These are phyloP conservation scores for Malassezia brasiliensis DNA, from an alignment of 1,284 basidiomycete species.

Conservation along the genomic window DNA sequence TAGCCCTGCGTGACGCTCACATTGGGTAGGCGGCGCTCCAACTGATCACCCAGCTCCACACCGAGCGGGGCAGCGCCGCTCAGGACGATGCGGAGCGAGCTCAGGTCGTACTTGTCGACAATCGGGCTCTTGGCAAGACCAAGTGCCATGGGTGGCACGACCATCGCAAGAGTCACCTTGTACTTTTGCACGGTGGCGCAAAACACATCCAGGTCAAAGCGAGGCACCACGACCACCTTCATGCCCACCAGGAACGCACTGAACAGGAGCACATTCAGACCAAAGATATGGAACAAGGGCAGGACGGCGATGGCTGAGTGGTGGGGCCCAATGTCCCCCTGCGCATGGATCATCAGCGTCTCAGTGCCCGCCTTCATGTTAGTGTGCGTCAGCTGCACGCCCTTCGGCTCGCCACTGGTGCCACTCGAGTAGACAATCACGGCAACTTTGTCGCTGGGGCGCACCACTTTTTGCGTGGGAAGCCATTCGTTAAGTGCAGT, in stretches of 20 bases:
- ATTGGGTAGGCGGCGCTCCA: slow-evolving; percentile 53
- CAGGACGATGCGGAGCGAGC: slow-evolving; percentile 57
- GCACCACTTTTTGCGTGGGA: slow-evolving; percentile 24
- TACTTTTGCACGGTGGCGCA: slow-evolving; percentile 61
- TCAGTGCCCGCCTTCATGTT: slow-evolving; percentile 32
- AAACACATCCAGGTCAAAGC: slow-evolving; percentile 65
- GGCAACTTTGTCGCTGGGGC: slow-evolving; percentile 24
- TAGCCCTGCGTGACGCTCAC: slow-evolving; percentile 52
- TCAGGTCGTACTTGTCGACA: slow-evolving; percentile 63
- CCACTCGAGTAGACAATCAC: slow-evolving; percentile 41
- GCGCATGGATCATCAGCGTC: slow-evolving; percentile 19
- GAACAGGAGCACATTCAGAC: slow-evolving; percentile 56
- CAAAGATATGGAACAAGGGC: slow-evolving; percentile 40
- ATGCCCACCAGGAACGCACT: slow-evolving; percentile 57
- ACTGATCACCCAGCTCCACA: slow-evolving; percentile 56
- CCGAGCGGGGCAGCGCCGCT: slow-evolving; percentile 77
- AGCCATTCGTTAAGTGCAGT: slow-evolving; percentile 20
- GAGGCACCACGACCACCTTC: slow-evolving; percentile 60
- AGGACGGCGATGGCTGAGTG: slow-evolving; percentile 29
- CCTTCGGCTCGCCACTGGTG: slow-evolving; percentile 45
- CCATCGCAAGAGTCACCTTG: slow-evolving; percentile 57
- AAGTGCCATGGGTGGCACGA: slow-evolving; percentile 78
- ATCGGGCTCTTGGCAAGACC: slow-evolving; percentile 64
- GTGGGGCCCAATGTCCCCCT: slow-evolving; percentile 25
- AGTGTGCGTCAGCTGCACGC: slow-evolving; percentile 39